phyloP scores from a whole-genome alignment of 2,329 filamentous ascomycete genomes.

The Penicillium psychrosexuale region DNA sequence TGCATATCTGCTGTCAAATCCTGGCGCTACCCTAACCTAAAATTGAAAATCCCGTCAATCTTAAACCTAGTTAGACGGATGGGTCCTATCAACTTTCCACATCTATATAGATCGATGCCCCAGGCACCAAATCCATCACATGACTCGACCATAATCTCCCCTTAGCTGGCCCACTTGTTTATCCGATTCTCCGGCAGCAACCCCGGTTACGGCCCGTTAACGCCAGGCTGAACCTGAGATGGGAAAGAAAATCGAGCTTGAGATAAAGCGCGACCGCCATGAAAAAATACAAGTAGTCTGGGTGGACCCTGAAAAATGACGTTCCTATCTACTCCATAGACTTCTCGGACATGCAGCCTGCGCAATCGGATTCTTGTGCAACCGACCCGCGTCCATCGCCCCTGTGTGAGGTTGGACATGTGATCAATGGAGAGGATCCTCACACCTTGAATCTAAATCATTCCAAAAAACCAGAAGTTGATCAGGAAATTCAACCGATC shows the following conservation, averaged over 20 bases:
- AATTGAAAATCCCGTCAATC: too few relatives aligned
- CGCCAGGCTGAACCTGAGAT: not conserved
- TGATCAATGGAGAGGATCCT: not conserved
- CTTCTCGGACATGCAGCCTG: not conserved
- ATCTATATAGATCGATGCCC: too few relatives aligned
- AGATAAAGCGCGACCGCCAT: not conserved
- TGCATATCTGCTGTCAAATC: slow-evolving; percentile 13
- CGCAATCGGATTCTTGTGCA: not conserved
- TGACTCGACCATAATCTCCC: too few relatives aligned
- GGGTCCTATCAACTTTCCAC: too few relatives aligned
- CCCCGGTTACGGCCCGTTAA: not conserved
- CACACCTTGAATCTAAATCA: not conserved
- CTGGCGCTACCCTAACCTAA: not conserved
- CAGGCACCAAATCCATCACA: too few relatives aligned
- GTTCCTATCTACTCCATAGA: not conserved
- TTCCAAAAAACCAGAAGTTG: not conserved
- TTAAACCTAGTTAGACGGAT: too few relatives aligned
- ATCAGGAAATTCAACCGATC: not conserved
- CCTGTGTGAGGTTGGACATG: not conserved
- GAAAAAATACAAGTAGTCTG: not conserved
- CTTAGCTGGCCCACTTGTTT: not conserved
- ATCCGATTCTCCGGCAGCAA: not conserved
- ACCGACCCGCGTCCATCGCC: not conserved
- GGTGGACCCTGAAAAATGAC: not conserved
- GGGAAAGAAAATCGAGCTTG: not conserved